Evolutionary conservation across 1,284 basidiomycete species (phyloP).

Genomic region (Melampsora medusae): DNA sequence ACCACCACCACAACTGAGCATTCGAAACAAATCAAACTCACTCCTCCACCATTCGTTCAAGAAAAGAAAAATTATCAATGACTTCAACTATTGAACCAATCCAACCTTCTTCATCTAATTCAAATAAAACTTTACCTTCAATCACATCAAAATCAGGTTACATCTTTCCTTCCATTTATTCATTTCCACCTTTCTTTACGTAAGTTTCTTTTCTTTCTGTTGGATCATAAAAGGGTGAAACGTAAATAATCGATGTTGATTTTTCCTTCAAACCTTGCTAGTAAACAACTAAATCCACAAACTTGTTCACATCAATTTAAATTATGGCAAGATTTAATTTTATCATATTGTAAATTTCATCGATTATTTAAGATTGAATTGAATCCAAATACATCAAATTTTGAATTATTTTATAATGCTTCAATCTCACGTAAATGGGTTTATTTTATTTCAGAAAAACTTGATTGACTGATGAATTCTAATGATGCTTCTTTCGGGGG

Average conservation of each 20-base stretch:
- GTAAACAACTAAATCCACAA: slow-evolving; percentile 40
- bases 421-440: slow-evolving; percentile 17
- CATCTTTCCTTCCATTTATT: slow-evolving; percentile 34
- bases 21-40: too few species aligned
- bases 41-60: too few species aligned
- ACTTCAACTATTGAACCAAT: too few species aligned
- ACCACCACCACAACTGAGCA: too few species aligned
- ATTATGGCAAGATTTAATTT: slow-evolving; percentile 38
- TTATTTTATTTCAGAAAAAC: background rate
- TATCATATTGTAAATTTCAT: slow-evolving; percentile 37
- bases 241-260: background rate
- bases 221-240: background rate
- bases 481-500: background rate
- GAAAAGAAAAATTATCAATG: too few species aligned
- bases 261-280: background rate
- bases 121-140: background rate
- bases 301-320: slow-evolving; percentile 34
- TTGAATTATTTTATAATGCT: slow-evolving; percentile 28
- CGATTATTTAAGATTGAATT: slow-evolving; percentile 4
- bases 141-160: slow-evolving; percentile 8
- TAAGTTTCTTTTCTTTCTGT: background rate
- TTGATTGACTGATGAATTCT: too few species aligned
- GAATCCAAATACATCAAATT: background rate
- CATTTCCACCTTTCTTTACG: slow-evolving; percentile 40
- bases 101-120: background rate